Evolutionary conservation across 2,329 filamentous ascomycete species (phyloP).

Genomic region (Nothopassalora personata): DNA sequence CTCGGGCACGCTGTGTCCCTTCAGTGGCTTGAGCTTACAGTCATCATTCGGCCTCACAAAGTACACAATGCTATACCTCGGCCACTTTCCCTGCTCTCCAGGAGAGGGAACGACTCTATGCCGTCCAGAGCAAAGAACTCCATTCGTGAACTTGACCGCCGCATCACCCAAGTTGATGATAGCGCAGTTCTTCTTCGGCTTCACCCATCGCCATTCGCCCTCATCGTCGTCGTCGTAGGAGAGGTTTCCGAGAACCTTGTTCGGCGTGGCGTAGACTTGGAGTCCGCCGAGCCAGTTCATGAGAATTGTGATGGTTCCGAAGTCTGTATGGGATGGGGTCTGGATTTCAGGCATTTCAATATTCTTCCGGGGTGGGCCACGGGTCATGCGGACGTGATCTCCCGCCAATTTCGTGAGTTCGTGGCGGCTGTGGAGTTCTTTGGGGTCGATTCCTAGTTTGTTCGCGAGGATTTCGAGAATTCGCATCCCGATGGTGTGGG

Average conservation of each 20-base stretch:
- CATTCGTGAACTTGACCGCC: constrained; percentile 43
- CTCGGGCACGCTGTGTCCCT: constrained; percentile 28
- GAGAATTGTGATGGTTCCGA: constrained; percentile 52
- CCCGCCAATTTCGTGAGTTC: constrained; percentile 39
- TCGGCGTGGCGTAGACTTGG: constrained; percentile 39
- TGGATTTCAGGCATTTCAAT: constrained; percentile 33
- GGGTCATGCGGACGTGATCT: constrained; percentile 50
- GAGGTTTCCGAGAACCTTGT: constrained; percentile 17
- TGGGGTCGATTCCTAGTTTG: constrained; percentile 40
- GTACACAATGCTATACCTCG: constrained; percentile 52
- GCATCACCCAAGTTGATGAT: constrained; percentile 48
- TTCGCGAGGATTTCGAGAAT: constrained; percentile 45
- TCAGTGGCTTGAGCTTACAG: constrained; percentile 39
- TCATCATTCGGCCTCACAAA: constrained; percentile 50
- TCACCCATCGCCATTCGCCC: constrained; percentile 49
- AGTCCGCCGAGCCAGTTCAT: constrained; percentile 54
- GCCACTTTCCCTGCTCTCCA: constrained; percentile 42
- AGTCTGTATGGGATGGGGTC: constrained; percentile 48
- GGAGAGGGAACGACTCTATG: constrained; percentile 50
- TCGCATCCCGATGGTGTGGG: constrained; percentile 44
- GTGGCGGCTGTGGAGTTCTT: constrained; percentile 44
- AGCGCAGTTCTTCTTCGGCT: constrained; percentile 46
- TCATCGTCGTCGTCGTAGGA: constrained; percentile 18
- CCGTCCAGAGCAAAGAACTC: constrained; percentile 38
- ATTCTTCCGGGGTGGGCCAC: constrained; percentile 43